These are phyloP conservation scores for Colletotrichum eleusines DNA, from an alignment of 2,329 filamentous ascomycete genomes.

Conservation along the genomic window DNA sequence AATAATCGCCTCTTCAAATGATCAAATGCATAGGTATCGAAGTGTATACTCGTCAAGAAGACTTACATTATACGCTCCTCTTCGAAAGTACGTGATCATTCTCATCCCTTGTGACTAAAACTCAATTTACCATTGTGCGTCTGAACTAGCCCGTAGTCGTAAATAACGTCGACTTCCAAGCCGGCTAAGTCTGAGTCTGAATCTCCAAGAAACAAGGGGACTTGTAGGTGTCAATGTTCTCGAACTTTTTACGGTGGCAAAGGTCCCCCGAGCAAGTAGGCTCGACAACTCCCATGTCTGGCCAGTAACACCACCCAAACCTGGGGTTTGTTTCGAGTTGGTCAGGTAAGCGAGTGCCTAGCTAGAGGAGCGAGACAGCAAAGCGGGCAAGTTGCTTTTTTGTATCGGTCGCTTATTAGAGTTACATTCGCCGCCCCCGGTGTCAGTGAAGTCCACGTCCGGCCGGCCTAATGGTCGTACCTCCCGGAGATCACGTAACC, in stretches of 20 bases:
- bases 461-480: too few species aligned
- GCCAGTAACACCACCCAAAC: neutral
- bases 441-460: too few species aligned
- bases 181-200: neutral
- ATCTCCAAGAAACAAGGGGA: neutral
- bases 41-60: neutral
- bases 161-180: neutral
- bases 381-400: neutral
- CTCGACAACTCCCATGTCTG: neutral
- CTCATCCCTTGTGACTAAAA: neutral
- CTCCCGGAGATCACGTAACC: too few species aligned
- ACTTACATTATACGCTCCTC: neutral
- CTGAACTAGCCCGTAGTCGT: neutral
- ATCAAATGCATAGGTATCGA: neutral
- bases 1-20: neutral
- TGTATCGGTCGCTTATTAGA: neutral
- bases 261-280: neutral
- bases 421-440: too few species aligned
- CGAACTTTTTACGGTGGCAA: neutral
- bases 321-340: neutral
- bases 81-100: neutral
- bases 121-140: neutral
- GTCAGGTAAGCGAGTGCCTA: neutral
- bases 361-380: neutral
- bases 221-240: neutral